Evolutionary conservation across 352 stramenopile genomes (phyloP).

Genomic region (Thalassiosira mediterranea): DNA sequence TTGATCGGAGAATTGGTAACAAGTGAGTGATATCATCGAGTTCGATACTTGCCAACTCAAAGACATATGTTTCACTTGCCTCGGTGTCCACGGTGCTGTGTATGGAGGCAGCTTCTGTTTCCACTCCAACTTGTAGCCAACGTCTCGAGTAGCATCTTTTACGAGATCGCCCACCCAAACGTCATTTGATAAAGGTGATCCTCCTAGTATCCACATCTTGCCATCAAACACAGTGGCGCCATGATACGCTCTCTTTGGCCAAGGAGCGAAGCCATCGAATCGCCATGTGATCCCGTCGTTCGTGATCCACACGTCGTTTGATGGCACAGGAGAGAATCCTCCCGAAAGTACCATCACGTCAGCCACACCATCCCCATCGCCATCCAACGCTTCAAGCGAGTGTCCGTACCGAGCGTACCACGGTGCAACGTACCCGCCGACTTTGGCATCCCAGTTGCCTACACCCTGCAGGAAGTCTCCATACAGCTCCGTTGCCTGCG

Average conservation of each 20-base stretch:
- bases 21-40: too few relatives aligned
- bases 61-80: too few relatives aligned
- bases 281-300: slow-evolving; percentile 55
- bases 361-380: slow-evolving; percentile 46
- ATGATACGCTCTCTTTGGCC: slow-evolving; percentile 51
- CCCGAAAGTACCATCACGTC: slow-evolving; percentile 58
- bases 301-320: slow-evolving; percentile 63
- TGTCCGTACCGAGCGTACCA: slow-evolving; percentile 62
- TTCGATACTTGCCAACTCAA: slow-evolving; percentile 4
- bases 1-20: neutral
- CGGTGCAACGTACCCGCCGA: slow-evolving; percentile 41
- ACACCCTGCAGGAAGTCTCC: slow-evolving; percentile 52
- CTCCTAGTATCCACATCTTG: slow-evolving; percentile 57
- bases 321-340: slow-evolving; percentile 44
- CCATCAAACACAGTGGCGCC: slow-evolving; percentile 40
- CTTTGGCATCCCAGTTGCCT: slow-evolving; percentile 57
- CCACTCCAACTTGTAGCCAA: slow-evolving; percentile 45
- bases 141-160: slow-evolving; percentile 17
- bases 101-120: slow-evolving; percentile 18
- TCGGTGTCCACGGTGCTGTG: slow-evolving; percentile 44
- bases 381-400: slow-evolving; percentile 58
- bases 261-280: slow-evolving; percentile 59
- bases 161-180: slow-evolving; percentile 52
- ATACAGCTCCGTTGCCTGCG: slow-evolving; percentile 47
- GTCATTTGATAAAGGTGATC: slow-evolving; percentile 56